phyloP scores from a whole-genome alignment of 768 basidiomycete species.

The Agaricus subrufescens region DNA sequence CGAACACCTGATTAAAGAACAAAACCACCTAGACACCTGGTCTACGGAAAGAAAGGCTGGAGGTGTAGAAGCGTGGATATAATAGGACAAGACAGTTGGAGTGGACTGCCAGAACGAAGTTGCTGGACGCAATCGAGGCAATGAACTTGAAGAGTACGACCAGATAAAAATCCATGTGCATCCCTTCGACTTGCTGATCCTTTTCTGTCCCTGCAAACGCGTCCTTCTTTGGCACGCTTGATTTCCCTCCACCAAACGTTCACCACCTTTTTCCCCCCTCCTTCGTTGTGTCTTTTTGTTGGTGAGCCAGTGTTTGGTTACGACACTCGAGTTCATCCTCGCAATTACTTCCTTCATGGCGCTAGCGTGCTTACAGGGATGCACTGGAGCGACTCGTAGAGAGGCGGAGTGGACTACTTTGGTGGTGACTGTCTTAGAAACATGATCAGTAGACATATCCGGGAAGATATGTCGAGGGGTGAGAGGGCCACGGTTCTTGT shows the following conservation, averaged over 20 bases:
- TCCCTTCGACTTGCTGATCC: slow-evolving; percentile 78
- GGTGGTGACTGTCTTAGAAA: slow-evolving; percentile 97
- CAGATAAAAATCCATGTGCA: slow-evolving; percentile 97
- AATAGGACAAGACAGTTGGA: not conserved
- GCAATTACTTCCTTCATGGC: slow-evolving; percentile 99
- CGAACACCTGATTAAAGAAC: not conserved
- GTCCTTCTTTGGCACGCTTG: slow-evolving; percentile 7
- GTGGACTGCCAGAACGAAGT: slow-evolving; percentile 60
- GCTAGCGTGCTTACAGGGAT: slow-evolving; percentile 97
- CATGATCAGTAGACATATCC: slow-evolving; percentile 96
- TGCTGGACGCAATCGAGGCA: slow-evolving; percentile 92
- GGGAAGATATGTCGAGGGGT: slow-evolving; percentile 92
- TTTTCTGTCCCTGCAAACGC: slow-evolving; percentile 29
- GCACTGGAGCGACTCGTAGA: slow-evolving; percentile 87
- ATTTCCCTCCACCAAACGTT: slow-evolving; percentile 41
- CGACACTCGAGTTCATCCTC: slow-evolving; percentile 89
- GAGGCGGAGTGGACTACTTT: slow-evolving; percentile 89
- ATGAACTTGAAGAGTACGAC: slow-evolving; percentile 99
- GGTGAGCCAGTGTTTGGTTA: slow-evolving; percentile 70
- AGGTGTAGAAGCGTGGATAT: not conserved
- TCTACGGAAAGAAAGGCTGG: not conserved
- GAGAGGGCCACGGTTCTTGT: slow-evolving; percentile 89
- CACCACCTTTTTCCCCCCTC: slow-evolving; percentile 81
- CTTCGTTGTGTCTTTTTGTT: slow-evolving; percentile 42
- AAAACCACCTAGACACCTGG: not conserved